These are phyloP conservation scores for Leccinum pachyderme DNA, from an alignment of 1,284 basidiomycete species.

Conservation along the genomic window DNA sequence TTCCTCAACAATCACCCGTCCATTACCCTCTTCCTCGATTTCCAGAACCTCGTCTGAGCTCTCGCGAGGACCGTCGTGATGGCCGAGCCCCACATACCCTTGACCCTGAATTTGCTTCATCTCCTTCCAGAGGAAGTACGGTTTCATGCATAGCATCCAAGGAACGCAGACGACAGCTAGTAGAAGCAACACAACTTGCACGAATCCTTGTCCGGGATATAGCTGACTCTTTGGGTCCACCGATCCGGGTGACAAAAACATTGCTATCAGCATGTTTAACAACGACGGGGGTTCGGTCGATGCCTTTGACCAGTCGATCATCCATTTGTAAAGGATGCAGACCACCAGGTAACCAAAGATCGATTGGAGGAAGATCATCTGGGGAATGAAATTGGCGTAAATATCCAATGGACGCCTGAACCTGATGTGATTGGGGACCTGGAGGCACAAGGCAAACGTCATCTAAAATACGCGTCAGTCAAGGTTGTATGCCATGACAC, in stretches of 20 bases:
- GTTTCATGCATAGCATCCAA: slow-evolving; percentile 92
- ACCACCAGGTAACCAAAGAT: slow-evolving; percentile 97
- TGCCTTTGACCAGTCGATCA: slow-evolving; percentile 83
- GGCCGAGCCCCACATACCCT: slow-evolving; percentile 75
- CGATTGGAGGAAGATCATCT: slow-evolving; percentile 95
- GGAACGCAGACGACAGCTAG: slow-evolving; percentile 90
- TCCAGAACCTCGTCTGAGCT: slow-evolving; percentile 62
- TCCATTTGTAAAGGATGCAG: slow-evolving; percentile 98
- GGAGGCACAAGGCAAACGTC: slow-evolving; percentile 96
- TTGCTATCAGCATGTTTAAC: slow-evolving; percentile 92
- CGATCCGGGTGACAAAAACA: slow-evolving; percentile 88
- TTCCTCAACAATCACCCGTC: slow-evolving; percentile 68
- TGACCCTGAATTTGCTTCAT: slow-evolving; percentile 81
- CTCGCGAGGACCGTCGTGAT: slow-evolving; percentile 48
- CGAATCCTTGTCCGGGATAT: slow-evolving; percentile 84
- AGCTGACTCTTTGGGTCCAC: slow-evolving; percentile 73
- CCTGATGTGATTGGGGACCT: slow-evolving; percentile 92
- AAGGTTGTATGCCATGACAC: slow-evolving; percentile 4
- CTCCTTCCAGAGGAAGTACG: slow-evolving; percentile 93
- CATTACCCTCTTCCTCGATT: slow-evolving; percentile 86
- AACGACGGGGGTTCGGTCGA: slow-evolving; percentile 81
- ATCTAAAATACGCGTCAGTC: slow-evolving; percentile 57
- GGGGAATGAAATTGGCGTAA: slow-evolving; percentile 93
- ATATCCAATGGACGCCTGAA: slow-evolving; percentile 88
- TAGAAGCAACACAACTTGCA: slow-evolving; percentile 82